phyloP scores from a whole-genome alignment of 2,329 filamentous ascomycete species.

The Remersonia thermophila region DNA sequence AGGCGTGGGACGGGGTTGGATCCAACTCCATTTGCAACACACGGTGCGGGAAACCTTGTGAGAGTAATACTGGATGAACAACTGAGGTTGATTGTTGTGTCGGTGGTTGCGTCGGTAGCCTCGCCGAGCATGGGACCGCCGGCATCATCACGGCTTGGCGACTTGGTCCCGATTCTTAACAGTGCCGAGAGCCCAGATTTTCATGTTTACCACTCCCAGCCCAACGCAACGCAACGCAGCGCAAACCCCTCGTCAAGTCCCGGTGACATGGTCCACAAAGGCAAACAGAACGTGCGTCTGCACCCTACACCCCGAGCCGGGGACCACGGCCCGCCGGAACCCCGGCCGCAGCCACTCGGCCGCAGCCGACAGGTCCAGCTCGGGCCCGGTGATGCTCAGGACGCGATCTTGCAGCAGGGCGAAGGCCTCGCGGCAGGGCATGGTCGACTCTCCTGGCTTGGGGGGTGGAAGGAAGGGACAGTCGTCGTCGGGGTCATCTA shows the following conservation, averaged over 20 bases:
- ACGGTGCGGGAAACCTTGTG: too few species aligned
- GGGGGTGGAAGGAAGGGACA: slow-evolving; percentile 10
- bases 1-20: too few species aligned
- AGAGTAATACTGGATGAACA: neutral
- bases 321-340: slow-evolving; percentile 11
- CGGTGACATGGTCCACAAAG: slow-evolving; percentile 14
- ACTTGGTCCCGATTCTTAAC: neutral
- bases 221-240: neutral
- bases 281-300: slow-evolving; percentile 16
- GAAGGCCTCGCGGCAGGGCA: slow-evolving; percentile 19
- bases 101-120: too few species aligned
- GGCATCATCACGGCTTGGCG: neutral
- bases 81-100: neutral
- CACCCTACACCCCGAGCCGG: slow-evolving; percentile 13
- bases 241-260: slow-evolving; percentile 3
- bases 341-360: slow-evolving; percentile 12
- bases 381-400: neutral
- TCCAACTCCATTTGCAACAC: too few species aligned
- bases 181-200: neutral
- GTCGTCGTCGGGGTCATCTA: slow-evolving; percentile 6
- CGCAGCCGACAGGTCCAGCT: slow-evolving; percentile 7
- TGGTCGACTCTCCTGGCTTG: slow-evolving; percentile 18
- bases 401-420: slow-evolving; percentile 17
- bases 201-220: neutral
- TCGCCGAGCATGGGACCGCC: neutral